Evolutionary conservation across 129 eudicot species (phyloP).

Genomic region (Apium graveolens): DNA sequence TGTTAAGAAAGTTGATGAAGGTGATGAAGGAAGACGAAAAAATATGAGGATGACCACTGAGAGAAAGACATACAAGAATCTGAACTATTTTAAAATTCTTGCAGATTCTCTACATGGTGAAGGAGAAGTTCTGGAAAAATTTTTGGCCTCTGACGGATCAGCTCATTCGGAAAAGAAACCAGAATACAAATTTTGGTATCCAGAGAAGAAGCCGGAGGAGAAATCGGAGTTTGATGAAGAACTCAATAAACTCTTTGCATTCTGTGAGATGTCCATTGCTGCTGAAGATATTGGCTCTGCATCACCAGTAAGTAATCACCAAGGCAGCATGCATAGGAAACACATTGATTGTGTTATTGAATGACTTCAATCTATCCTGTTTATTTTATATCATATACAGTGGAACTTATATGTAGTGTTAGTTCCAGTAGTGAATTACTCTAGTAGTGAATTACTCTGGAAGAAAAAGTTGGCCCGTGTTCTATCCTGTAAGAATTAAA

Average conservation of each 20-base stretch:
- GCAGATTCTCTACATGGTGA: neutral
- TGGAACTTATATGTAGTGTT: too few species aligned
- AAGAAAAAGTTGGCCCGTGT: too few species aligned
- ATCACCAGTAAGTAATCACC: too few species aligned
- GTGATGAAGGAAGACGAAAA: neutral
- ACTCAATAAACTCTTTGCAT: neutral
- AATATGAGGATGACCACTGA: neutral
- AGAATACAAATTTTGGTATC: neutral
- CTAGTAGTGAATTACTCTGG: too few species aligned
- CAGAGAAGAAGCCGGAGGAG: neutral
- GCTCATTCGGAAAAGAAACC: neutral
- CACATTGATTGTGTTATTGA: too few species aligned
- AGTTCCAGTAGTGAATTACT: too few species aligned
- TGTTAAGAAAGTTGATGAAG: neutral
- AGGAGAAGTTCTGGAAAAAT: neutral
- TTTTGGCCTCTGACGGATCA: neutral
- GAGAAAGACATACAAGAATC: neutral
- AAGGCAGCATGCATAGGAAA: too few species aligned
- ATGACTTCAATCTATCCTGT: too few species aligned
- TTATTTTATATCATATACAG: too few species aligned
- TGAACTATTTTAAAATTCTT: neutral
- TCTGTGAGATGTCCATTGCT: neutral
- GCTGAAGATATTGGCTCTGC: neutral
- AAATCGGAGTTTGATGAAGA: neutral
- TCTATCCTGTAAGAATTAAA: too few species aligned